phyloP scores from a whole-genome alignment of 2,329 filamentous ascomycete species.

The Microcyclospora pomicola region DNA sequence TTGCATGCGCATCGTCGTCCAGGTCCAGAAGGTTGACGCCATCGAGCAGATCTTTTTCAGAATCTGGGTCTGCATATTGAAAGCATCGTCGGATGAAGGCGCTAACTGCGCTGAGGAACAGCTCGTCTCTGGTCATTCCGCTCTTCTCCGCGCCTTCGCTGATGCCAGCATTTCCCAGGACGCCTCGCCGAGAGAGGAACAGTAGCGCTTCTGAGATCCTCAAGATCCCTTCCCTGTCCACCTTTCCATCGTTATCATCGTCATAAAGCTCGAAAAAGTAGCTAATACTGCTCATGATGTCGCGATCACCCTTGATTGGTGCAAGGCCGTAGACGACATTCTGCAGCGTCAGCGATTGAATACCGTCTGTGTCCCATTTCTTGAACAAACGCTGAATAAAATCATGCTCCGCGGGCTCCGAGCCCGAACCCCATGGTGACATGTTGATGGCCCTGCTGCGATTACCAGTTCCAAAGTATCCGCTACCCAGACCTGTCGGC shows the following conservation, averaged over 20 bases:
- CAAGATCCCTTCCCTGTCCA: conserved; percentile 89
- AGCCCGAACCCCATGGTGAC: conserved; percentile 43
- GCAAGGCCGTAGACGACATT: conserved; percentile 86
- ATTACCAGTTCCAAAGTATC: conserved; percentile 40
- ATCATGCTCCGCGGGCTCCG: conserved; percentile 78
- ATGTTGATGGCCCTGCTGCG: conserved; percentile 25
- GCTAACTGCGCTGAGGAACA: conserved; percentile 82
- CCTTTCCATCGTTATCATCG: conserved; percentile 76
- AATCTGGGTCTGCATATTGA: conserved; percentile 83
- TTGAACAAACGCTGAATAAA: conserved; percentile 80
- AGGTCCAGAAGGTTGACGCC: conserved; percentile 53
- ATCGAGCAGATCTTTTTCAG: conserved; percentile 53
- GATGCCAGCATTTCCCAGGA: conserved; percentile 36
- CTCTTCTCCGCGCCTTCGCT: conserved; percentile 11
- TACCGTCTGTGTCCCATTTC: conserved; percentile 72
- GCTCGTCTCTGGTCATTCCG: conserved; percentile 56
- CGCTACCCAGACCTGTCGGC: conserved; percentile 24
- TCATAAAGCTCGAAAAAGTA: conserved; percentile 98
- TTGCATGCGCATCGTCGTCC: conserved; percentile 30
- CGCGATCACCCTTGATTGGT: conserved; percentile 78
- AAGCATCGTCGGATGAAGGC: conserved; percentile 94
- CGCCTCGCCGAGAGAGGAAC: conserved; percentile 78
- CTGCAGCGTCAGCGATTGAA: conserved; percentile 68
- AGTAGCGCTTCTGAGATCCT: conserved; percentile 87
- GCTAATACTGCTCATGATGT: conserved; percentile 95